phyloP scores from a whole-genome alignment of 208 protist species.

The Trypanosoma platydactyli region DNA sequence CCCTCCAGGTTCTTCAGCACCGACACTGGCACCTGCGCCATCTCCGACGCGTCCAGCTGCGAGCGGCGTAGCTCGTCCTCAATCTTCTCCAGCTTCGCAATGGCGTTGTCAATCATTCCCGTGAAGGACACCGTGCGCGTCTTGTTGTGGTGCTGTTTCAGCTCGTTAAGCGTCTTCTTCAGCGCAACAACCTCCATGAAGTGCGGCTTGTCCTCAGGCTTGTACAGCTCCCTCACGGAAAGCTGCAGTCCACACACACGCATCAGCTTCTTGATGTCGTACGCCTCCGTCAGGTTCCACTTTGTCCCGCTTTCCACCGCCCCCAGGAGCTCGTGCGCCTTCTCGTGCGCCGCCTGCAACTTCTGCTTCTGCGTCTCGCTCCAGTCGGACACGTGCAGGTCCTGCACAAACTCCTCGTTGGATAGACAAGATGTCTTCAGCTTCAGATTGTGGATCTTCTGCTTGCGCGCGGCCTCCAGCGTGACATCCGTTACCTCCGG shows the following conservation, averaged over 20 bases:
- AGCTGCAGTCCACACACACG: slow-evolving; percentile 53
- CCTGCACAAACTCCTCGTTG: slow-evolving; percentile 59
- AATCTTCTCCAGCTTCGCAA: slow-evolving; percentile 53
- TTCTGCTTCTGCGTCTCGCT: slow-evolving; percentile 61
- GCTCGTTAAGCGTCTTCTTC: slow-evolving; percentile 51
- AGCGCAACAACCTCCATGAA: slow-evolving; percentile 51
- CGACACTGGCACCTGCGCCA: slow-evolving; percentile 47
- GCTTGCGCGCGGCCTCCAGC: slow-evolving; percentile 51
- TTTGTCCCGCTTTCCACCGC: slow-evolving; percentile 45
- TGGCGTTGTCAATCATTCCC: slow-evolving; percentile 50
- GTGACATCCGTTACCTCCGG: slow-evolving; percentile 52
- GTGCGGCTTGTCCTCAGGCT: slow-evolving; percentile 57
- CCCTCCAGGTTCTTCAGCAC: slow-evolving; percentile 51
- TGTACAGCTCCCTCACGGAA: slow-evolving; percentile 55
- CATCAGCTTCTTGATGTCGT: slow-evolving; percentile 66
- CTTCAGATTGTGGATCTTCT: slow-evolving; percentile 60
- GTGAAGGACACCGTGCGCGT: slow-evolving; percentile 54
- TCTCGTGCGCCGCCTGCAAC: slow-evolving; percentile 51
- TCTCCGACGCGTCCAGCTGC: slow-evolving; percentile 52
- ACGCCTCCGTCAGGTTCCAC: slow-evolving; percentile 53
- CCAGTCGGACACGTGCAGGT: slow-evolving; percentile 58
- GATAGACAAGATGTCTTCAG: slow-evolving; percentile 47
- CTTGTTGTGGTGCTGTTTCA: slow-evolving; percentile 66
- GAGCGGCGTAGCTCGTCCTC: slow-evolving; percentile 58
- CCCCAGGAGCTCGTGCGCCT: slow-evolving; percentile 40